These are phyloP conservation scores for Metschnikowia vanudenii DNA, from an alignment of 805 yeast genomes.

Conservation along the genomic window DNA sequence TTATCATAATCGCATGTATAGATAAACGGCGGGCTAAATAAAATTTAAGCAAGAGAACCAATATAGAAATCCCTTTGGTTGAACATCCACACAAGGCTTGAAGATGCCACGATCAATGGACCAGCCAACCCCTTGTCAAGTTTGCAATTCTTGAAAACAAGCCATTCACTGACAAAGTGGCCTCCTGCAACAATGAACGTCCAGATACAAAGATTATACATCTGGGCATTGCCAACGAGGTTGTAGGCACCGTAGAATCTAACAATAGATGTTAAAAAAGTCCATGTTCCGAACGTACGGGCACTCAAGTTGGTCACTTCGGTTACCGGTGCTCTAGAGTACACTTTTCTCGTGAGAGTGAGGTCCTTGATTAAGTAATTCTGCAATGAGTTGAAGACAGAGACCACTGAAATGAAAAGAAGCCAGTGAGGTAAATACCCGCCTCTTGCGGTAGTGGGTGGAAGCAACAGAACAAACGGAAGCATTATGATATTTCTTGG, in stretches of 20 bases:
- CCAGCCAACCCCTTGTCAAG: slow-evolving; percentile 88
- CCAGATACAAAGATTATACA: slow-evolving; percentile 75
- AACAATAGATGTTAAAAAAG: slow-evolving; percentile 78
- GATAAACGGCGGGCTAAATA: neutral
- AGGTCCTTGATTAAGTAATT: slow-evolving; percentile 71
- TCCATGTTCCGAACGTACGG: slow-evolving; percentile 99
- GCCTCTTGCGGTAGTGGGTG: slow-evolving; percentile 20
- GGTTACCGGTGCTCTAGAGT: slow-evolving; percentile 42
- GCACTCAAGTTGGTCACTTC: slow-evolving; percentile 63
- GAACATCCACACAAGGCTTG: slow-evolving; percentile 77
- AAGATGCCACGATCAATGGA: slow-evolving; percentile 75
- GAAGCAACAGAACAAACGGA: slow-evolving; percentile 20
- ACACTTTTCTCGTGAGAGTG: slow-evolving; percentile 74
- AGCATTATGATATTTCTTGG: slow-evolving; percentile 10
- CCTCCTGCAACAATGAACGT: slow-evolving; percentile 78
- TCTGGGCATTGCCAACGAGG: slow-evolving; percentile 57
- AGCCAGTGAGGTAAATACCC: slow-evolving; percentile 61
- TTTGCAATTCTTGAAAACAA: slow-evolving; percentile 72
- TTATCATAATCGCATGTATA: neutral
- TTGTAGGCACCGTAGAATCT: slow-evolving; percentile 86
- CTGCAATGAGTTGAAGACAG: slow-evolving; percentile 86
- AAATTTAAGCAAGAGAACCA: slow-evolving; percentile 7
- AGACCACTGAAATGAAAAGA: slow-evolving; percentile 71
- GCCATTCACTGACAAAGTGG: slow-evolving; percentile 85
- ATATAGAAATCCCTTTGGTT: slow-evolving; percentile 63